These are phyloP conservation scores for Claviceps paspali DNA, from an alignment of 2,329 filamentous ascomycete species.

Conservation along the genomic window DNA sequence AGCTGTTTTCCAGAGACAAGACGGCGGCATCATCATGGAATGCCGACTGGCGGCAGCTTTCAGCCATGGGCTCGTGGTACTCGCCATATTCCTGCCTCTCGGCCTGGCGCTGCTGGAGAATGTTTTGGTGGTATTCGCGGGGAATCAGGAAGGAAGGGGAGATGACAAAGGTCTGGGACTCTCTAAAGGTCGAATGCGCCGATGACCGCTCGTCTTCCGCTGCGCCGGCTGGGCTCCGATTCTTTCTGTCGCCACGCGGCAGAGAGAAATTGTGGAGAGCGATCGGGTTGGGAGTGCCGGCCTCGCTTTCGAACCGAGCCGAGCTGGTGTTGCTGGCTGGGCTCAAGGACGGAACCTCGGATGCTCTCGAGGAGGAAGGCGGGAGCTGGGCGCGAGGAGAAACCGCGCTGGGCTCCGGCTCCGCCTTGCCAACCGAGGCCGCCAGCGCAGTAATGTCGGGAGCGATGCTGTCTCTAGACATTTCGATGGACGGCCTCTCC, in stretches of 20 bases:
- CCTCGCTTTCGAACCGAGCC: constrained; percentile 27
- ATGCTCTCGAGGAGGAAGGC: constrained; percentile 12
- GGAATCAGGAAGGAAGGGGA: constrained; percentile 50
- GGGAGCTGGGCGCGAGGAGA: constrained; percentile 11
- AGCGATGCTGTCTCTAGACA: constrained; percentile 10
- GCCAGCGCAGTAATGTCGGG: constrained; percentile 12
- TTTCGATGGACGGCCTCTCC: constrained; percentile 41
- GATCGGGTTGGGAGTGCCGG: constrained; percentile 24
- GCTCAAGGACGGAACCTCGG: constrained; percentile 33
- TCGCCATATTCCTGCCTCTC: constrained; percentile 16
- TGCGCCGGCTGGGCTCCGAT: constrained; percentile 9
- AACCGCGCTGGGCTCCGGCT: constrained; percentile 8
- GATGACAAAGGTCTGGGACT: constrained; percentile 42
- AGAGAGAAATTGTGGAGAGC: constrained; percentile 37
- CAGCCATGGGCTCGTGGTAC: constrained; percentile 15
- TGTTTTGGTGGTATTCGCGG: constrained; percentile 40
- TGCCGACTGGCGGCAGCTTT: constrained; percentile 5
- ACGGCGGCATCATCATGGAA: constrained; percentile 9
- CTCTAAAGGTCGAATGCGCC: constrained; percentile 38
- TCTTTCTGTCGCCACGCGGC: constrained; percentile 25
- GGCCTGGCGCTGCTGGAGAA: constrained; percentile 21
- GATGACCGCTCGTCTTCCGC: constrained; percentile 28
- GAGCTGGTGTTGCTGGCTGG: constrained; percentile 26
- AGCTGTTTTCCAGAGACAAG: constrained; percentile 7
- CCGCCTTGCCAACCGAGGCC: constrained; percentile 11